Evolutionary conservation across 2,329 filamentous ascomycete genomes (phyloP).

Genomic region (Pseudogymnoascus sp.): DNA sequence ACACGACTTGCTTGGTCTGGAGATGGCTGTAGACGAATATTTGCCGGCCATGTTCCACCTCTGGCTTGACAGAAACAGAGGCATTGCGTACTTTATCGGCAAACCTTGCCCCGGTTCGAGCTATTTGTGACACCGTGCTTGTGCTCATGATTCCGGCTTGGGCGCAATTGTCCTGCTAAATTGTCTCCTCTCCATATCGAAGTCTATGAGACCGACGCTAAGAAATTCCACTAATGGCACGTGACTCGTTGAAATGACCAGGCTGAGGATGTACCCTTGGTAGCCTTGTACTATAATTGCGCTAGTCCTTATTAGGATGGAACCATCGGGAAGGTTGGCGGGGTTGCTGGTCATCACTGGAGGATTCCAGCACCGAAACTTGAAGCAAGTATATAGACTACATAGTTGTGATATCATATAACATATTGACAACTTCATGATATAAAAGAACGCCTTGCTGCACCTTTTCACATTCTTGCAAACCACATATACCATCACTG

Average conservation of each 20-base stretch:
- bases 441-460: neutral
- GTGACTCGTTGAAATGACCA: neutral
- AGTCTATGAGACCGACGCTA: constrained; percentile 3
- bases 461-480: neutral
- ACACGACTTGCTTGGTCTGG: constrained; percentile 34
- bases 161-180: constrained; percentile 10
- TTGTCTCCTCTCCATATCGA: constrained; percentile 9
- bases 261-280: neutral
- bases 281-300: neutral
- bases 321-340: constrained; percentile 6
- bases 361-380: neutral
- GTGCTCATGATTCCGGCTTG: neutral
- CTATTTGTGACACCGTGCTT: constrained; percentile 8
- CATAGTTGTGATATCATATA: neutral
- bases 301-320: neutral
- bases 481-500: neutral
- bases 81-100: constrained; percentile 12
- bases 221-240: neutral
- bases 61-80: constrained; percentile 3
- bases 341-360: constrained; percentile 3
- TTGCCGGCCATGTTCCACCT: constrained; percentile 28
- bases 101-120: neutral
- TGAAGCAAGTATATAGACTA: neutral
- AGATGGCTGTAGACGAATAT: constrained; percentile 35
- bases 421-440: neutral